Base-by-base conservation (phyloP, 1,284 basidiomycete species). In the Neonothopanus nambi region DNA sequence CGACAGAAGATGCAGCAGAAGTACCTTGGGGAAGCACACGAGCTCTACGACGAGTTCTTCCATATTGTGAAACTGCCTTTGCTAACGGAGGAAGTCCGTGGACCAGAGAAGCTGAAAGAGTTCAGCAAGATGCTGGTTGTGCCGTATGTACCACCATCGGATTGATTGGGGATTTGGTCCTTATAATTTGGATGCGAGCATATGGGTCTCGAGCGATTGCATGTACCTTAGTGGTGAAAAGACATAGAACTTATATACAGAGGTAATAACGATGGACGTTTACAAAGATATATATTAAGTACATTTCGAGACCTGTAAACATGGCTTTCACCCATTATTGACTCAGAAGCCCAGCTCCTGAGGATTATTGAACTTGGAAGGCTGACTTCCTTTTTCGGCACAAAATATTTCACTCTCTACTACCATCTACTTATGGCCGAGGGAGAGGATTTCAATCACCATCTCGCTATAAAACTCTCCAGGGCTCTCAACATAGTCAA, bases 1-100 rank as follows among this genome's bases (percentile, higher is more conserved):
- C 84, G 96, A 57, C 89, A 95, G 73, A 91, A 90, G 74, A 99
- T 99, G 95, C 96, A 98, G 73, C 93, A 95, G 72, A 98, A 97
- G 71, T 98, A 98, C 69, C 83, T 98, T 26, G 80, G 78, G 51
- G 95, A 97, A 74, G 94, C 95, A 23, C 91, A 96, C 70, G 55
- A 58, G 44, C 57, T 55, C 18, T 52, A 54, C 67, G 92, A 93
- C 71, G 93, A 98, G 67, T 95, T 96, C 69, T 98, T 98, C 85
- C 93, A 98, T 69, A 95, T 98, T 63, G 74, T 97, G 41, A 86
- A 89, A 68, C 83, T 99, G 53, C 96, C 96, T 2, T 76, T 99
- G 35, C 81, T 98, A 55, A 98, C 95, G 4, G 95, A 98, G 69
- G 97, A 99, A 73, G 95, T 99, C 3, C 82, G 97, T 62, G 96